Percentiles rank a stretch among this genome's conserved stretches.
Evolutionary conservation across 495 filamentous ascomycete genomes (phyloP).

Genomic region (Podospora comata): DNA sequence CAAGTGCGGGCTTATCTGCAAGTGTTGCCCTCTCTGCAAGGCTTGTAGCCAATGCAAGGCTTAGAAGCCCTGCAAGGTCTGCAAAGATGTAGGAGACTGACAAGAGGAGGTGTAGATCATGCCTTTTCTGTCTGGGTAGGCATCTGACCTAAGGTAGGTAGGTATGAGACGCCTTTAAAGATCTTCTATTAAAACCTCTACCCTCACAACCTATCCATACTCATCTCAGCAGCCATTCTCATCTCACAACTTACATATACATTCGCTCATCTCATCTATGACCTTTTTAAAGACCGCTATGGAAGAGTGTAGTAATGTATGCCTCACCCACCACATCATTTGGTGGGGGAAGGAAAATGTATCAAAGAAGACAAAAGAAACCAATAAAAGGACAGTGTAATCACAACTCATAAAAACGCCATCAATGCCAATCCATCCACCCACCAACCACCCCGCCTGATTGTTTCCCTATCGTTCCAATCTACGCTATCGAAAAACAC

Average conservation of each 20-base stretch:
- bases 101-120: too few species aligned
- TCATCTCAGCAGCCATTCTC: too few species aligned
- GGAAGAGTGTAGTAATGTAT: conserved; percentile 11
- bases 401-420: conserved; percentile 19
- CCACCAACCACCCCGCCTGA: conserved; percentile 4
- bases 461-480: conserved; percentile 18
- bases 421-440: conserved; percentile 18
- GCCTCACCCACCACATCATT: background rate
- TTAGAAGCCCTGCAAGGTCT: too few species aligned
- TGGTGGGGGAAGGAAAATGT: background rate
- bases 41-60: too few species aligned
- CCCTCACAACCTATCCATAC: too few species aligned
- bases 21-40: too few species aligned
- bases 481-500: conserved; percentile 14
- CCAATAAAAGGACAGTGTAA: conserved; percentile 8
- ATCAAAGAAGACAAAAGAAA: conserved; percentile 5
- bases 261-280: background rate
- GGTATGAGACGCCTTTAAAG: too few species aligned
- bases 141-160: too few species aligned
- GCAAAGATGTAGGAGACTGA: too few species aligned
- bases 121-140: too few species aligned
- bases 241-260: background rate
- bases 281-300: conserved; percentile 10
- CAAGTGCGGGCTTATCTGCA: too few species aligned
- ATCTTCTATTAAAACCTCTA: too few species aligned